Evolutionary conservation across 202 grass and related monocot genomes (phyloP), one percentile per base, ranked within the genome.

Genomic region (Hordeum pubiflorum): DNA sequence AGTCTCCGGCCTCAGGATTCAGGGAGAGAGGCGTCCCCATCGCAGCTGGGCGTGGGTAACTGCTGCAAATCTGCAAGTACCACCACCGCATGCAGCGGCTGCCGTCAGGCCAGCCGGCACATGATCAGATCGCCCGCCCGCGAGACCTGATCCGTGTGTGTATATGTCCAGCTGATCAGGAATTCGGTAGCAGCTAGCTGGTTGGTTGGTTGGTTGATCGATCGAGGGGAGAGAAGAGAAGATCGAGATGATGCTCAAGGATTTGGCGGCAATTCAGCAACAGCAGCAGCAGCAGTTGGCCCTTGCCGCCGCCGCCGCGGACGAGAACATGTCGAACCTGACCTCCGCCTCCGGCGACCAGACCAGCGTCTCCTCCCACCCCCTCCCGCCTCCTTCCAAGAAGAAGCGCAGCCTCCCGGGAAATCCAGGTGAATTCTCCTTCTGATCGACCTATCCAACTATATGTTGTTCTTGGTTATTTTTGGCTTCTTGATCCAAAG

Each of bases 251-350:
- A 91, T 97, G 88, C 87, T 85, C 66, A 93, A 97, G 87, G 95
- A 84, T 87, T 58, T 97, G 14, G 81, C 78, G 3, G 61, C 81
- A 63, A 88, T 94, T 89, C 90, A 87, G 62, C 86, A 86, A 69
- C 85, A 87, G 44, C 90, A 91, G 24, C 91, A 79, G 39, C 67
- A 54, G 48, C 48, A 48, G 44, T 5, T 70, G 67, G 67, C 67
- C 67, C 60, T 46, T 8, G 68, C 76, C 40, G 69, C 68, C 14
- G 70, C 31, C 31, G 31, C 78, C 13, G 83, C 89, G 14, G 94
- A 94, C 18, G 94, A 97, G 85, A 97, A 93, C 88, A 93, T 94
- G 92, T 97, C 95, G 0, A 97, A 94, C 88, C 88, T 94, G 13
- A 97, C 95, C 69, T 97, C 95, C 32, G 95, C 95, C 29, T 93